Conservation (phyloP, 75 land plant genomes). For the Selaginella moellendorffii region DNA sequence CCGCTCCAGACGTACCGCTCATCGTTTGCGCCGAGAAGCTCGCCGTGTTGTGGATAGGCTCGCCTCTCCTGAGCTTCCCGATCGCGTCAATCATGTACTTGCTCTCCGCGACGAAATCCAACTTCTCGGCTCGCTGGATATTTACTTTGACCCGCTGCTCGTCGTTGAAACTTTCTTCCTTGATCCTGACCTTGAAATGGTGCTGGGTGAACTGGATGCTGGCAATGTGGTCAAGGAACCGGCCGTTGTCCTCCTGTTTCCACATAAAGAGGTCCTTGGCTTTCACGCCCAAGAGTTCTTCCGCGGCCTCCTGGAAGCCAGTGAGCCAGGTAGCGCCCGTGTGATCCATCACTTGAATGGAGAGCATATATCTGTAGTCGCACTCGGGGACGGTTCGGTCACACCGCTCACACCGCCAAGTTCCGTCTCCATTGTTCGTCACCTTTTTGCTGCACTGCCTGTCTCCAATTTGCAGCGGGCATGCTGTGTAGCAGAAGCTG, state of each 20-base stretch:
- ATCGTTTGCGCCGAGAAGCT: too few species aligned
- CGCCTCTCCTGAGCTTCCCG: constrained; percentile 33
- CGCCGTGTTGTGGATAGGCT: constrained; percentile 4
- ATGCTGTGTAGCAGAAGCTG: constrained; percentile 89
- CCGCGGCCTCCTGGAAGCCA: constrained; percentile 91
- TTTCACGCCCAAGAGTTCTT: constrained; percentile 56
- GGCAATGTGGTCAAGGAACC: constrained; percentile 44
- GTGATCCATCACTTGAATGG: constrained; percentile 76
- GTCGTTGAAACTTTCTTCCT: constrained; percentile 84
- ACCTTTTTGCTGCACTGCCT: constrained; percentile 88
- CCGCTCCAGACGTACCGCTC: too few species aligned
- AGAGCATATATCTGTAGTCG: constrained; percentile 85
- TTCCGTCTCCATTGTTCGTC: constrained; percentile 42
- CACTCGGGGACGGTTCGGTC: constrained; percentile 70
- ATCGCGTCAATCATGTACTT: constrained; percentile 43
- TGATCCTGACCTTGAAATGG: constrained; percentile 67
- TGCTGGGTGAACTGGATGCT: constrained; percentile 43
- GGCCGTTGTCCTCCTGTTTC: constrained; percentile 49
- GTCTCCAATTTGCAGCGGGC: constrained; percentile 75
- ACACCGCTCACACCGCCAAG: constrained; percentile 87
- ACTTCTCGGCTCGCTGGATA: constrained; percentile 56
- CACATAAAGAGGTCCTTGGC: constrained; percentile 69
- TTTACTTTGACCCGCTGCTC: constrained; percentile 72
- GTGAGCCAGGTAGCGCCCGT: constrained; percentile 95
- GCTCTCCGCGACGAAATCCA: constrained; percentile 58